Conservation (phyloP, 306 rosid species). For the Begonia fuchsioides region DNA sequence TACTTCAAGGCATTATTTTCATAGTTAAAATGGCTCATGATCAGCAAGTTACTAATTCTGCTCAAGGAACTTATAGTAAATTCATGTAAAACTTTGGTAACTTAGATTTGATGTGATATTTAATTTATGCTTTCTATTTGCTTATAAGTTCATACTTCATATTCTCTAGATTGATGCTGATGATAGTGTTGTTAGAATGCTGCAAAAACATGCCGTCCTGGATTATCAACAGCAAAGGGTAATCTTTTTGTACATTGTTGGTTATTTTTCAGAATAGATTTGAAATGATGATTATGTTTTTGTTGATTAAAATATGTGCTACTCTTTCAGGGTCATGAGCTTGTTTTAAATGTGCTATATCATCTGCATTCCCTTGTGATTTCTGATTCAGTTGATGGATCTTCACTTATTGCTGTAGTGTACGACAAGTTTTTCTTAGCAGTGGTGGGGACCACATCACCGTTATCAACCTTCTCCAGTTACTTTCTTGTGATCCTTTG, state of each 20-base stretch:
- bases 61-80: no score
- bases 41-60: no score
- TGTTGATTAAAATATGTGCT: conserved; percentile 2
- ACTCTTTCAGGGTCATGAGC: conserved; percentile 84
- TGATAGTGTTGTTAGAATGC: conserved; percentile 36
- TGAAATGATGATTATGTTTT: no score
- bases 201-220: conserved; percentile 51
- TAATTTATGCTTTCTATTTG: conserved; percentile 1
- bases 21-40: no score
- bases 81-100: no score
- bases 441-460: conserved; percentile 41
- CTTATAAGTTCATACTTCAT: not conserved
- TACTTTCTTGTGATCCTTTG: conserved; percentile 5
- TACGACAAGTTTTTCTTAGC: conserved; percentile 81
- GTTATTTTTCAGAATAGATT: conserved; percentile 6
- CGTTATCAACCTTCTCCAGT: conserved; percentile 1
- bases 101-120: not conserved
- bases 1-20: no score
- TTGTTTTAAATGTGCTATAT: conserved; percentile 67
- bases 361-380: conserved; percentile 57
- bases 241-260: conserved; percentile 3
- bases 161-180: conserved; percentile 46
- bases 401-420: conserved; percentile 42
- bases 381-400: conserved; percentile 38
- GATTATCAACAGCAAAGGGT: conserved; percentile 91